These are phyloP conservation scores for Bauhinia variegata DNA, from an alignment of 306 rosid species.

Conservation along the genomic window DNA sequence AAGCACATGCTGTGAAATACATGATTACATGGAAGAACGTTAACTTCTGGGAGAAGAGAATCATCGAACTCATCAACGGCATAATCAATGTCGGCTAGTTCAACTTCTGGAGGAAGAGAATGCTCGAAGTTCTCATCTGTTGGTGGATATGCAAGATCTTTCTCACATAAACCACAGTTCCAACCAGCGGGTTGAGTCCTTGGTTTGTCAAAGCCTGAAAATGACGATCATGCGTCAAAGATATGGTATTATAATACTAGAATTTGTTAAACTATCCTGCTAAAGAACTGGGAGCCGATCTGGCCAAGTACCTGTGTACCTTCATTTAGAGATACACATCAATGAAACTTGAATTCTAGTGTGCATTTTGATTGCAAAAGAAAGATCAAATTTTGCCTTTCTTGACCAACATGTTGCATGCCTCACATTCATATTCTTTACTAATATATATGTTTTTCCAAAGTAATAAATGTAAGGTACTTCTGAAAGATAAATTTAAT, in stretches of 20 bases:
- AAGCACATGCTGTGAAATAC: constrained; percentile 27
- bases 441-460: not conserved
- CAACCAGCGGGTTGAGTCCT: not conserved
- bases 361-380: too few relatives aligned
- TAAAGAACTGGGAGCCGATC: too few relatives aligned
- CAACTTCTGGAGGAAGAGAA: not conserved
- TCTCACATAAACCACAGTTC: constrained; percentile 17
- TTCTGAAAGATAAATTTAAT: too few relatives aligned
- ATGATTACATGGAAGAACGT: constrained; percentile 32
- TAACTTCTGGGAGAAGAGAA: constrained; percentile 13
- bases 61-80: not conserved
- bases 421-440: not conserved
- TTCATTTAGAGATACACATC: too few relatives aligned
- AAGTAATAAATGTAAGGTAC: not conserved
- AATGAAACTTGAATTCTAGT: too few relatives aligned
- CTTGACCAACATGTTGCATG: not conserved
- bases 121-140: not conserved
- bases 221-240: not conserved
- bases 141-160: constrained; percentile 14
- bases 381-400: not conserved
- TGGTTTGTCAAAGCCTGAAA: constrained; percentile 25
- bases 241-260: not conserved
- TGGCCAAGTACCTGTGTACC: too few relatives aligned
- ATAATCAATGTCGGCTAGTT: not conserved
- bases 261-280: not conserved